These are phyloP conservation scores for Cenococcum geophilum DNA, from an alignment of 495 filamentous ascomycete genomes.

Conservation along the genomic window DNA sequence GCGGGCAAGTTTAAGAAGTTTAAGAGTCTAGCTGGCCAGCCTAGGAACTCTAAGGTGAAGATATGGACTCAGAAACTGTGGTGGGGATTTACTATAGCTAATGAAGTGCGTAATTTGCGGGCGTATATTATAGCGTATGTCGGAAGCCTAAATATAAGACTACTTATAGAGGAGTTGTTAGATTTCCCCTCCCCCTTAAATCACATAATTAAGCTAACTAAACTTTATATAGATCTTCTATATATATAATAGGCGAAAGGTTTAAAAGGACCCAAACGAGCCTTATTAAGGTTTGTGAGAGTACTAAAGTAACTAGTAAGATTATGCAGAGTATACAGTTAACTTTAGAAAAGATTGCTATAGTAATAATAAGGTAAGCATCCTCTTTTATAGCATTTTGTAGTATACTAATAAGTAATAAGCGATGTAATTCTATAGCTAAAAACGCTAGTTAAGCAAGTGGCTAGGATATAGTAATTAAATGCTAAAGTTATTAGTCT, in stretches of 20 bases:
- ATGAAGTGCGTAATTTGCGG: slow-evolving; percentile 3
- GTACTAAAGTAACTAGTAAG: background rate
- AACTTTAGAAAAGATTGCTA: background rate
- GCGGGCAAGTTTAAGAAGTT: slow-evolving; percentile 8
- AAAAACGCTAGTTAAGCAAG: background rate
- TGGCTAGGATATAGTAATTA: background rate
- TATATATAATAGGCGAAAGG: background rate
- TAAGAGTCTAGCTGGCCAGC: background rate
- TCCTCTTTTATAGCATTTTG: background rate
- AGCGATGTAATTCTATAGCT: background rate
- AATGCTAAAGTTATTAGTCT: background rate
- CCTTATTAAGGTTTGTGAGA: background rate
- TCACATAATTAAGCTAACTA: background rate
- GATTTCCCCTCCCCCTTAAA: background rate
- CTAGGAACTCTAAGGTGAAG: background rate
- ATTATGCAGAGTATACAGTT: background rate
- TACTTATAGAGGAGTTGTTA: background rate
- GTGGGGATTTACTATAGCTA: background rate
- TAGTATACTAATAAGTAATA: background rate
- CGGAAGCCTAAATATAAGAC: background rate
- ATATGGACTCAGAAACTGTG: background rate
- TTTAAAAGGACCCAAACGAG: background rate
- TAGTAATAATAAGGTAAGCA: background rate
- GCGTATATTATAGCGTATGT: background rate
- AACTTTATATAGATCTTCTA: background rate